phyloP scores from a whole-genome alignment of 768 basidiomycete genomes.

The Russula sp. region DNA sequence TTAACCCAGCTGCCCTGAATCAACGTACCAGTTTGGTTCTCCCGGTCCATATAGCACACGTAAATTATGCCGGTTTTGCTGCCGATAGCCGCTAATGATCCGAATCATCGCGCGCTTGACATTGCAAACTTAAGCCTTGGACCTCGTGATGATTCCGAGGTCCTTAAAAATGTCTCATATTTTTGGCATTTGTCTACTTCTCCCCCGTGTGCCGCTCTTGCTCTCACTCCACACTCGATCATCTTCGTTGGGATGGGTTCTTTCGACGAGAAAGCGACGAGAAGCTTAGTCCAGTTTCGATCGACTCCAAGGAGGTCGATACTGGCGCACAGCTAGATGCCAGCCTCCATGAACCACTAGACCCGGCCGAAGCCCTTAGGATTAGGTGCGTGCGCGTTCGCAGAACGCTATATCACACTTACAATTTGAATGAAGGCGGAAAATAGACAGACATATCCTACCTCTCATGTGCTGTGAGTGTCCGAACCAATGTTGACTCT shows the following conservation, averaged over 20 bases:
- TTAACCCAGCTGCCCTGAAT: neutral
- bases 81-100: too few relatives aligned
- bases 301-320: slow-evolving; percentile 53
- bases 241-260: slow-evolving; percentile 15
- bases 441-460: slow-evolving; percentile 66
- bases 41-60: neutral
- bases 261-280: slow-evolving; percentile 23
- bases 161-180: slow-evolving; percentile 1
- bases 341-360: slow-evolving; percentile 44
- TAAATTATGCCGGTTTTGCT: neutral
- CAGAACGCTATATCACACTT: neutral
- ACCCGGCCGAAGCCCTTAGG: slow-evolving; percentile 50
- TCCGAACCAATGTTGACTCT: neutral
- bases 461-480: slow-evolving; percentile 72
- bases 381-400: slow-evolving; percentile 40
- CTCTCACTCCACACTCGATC: neutral
- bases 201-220: neutral
- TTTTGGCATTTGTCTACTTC: neutral
- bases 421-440: slow-evolving; percentile 39
- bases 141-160: neutral
- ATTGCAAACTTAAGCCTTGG: neutral
- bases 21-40: neutral
- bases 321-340: slow-evolving; percentile 58
- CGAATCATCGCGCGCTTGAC: too few relatives aligned
- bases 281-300: slow-evolving; percentile 33